Evolutionary conservation across 108 stramenopile species (phyloP), one percentile per base, ranked within the genome.

Genomic region (Nannochloropsis salina): DNA sequence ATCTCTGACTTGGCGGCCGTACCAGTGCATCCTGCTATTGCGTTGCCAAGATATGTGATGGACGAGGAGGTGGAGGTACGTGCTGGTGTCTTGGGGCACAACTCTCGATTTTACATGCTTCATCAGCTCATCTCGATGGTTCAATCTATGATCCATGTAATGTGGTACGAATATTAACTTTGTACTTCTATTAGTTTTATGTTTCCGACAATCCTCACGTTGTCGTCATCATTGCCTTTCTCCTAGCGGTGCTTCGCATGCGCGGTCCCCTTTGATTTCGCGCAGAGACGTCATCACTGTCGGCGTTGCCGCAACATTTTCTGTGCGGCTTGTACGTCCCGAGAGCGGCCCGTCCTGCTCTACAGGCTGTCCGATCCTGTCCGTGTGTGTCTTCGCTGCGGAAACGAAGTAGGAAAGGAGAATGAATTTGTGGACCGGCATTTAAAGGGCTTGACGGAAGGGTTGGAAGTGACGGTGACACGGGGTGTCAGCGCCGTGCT

Each of bases 1-100:
- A 31, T 0, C 31, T 74, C 61, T 6, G 61, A 74, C 61, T 74
- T n/a, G 61, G 4, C 61, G 61, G 61, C 61, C 4, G n/a, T n/a
- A 6, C 61, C 61, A n/a, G 61, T 74, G 61, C 61, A 74, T n/a
- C 61, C 61, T 74, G 61, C 61, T n/a, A 74, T 74, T n/a, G 61
- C 61, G n/a, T 74, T 74, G 61, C 61, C 61, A n/a, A 15, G 61
- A n/a, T 74, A 74, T 6, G 61, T 74, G 2, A 74, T 74, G 61
- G 61, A 74, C 61, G 61, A 74, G 6, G 61, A 74, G n/a, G n/a
- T 74, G 20, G 61, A 74, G 61, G 61, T 74, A 74, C 20, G 47
- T 10, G 47, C 47, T 51, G 47, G 12, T 15, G 15, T 15, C 10
- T 10, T 51, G 0, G 0, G 47, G 10, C 15, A 51, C 47, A 15